Base-by-base conservation (phyloP, 176 grass and related monocot species). In the Poa annua region DNA sequence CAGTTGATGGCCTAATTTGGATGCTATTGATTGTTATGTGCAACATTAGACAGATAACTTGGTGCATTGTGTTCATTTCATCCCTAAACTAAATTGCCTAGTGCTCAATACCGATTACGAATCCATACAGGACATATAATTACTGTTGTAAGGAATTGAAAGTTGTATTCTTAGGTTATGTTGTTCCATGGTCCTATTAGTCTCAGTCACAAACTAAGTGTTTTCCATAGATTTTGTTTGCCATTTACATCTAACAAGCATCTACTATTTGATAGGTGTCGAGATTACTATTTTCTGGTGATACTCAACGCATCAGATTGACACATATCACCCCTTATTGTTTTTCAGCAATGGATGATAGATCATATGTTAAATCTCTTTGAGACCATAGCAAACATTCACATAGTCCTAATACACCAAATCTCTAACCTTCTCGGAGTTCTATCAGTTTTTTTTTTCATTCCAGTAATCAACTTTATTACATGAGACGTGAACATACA, bases 151-250 rank as follows among this genome's bases (percentile, higher is more conserved):
- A 35, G 25, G 1, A 4, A 21, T 71, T 56, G 38, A 57, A 39
- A 39, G 9, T 41, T 41, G 41, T 56, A 59, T 82, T 57, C 50
- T 42, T n/a, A 71, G 22, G 9, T 57, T 15, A 25, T 54, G 6
- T n/a, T 57, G 66, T 20, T 81, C n/a, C 50, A 44, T 44, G 33
- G 38, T 81, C 34, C 79, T 68, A 42, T 42, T 44, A 81, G 79
- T 81, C 56, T 29, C 66, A 81, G 8, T 55, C 51, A 26, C 32
- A 81, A 39, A 56, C 11, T 35, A 55, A 70, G 4, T 69, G 32
- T 16, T 62, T 78, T n/a, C 21, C 55, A 44, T 61, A 61, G 39
- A 32, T 61, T 60, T 61, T 78, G 20, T 60, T 76, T 60, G 74
- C 44, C 44, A 73, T 73, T 26, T 50, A 50, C 75, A 44, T 78